Base-by-base conservation (phyloP, 345 rosid genomes). In the Ceriops zippeliana region DNA sequence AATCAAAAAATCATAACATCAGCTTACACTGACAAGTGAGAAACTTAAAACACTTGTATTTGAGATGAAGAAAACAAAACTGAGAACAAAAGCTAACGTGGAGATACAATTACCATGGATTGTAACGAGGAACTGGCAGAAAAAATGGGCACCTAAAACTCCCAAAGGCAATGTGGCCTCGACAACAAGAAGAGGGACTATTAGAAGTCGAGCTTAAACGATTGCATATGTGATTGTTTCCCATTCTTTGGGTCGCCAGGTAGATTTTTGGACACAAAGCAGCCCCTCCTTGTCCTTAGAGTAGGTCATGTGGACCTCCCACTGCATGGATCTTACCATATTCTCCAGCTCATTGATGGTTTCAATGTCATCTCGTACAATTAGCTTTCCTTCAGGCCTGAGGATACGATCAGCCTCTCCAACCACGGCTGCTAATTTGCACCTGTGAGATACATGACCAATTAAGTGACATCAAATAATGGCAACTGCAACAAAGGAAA, bases 331-430 rank as follows among this genome's bases (percentile, higher is more conserved):
- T 65, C 80, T 82, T 27, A 74, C 72, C 87, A 85, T 64, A 38
- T 70, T 71, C 87, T 92, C 98, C 51, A 96, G 73, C 77, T 83
- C 81, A 20, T 38, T 80, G 46, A 90, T 76, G 2, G 86, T 90
- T 79, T 87, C 86, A 0, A 82, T 82, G 19, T 86, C 65, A 76
- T 96, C 99, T 7, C 96, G 71, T 5, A 92, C 89, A 60, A 95
- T 89, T 31, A 95, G 82, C 70, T 82, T 90, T 62, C 99, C 99
- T 75, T 83, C 96, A 0, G 97, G 99, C 72, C 99, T 79, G 65
- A 92, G 83, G 34, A 95, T 81, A 67, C 99, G 69, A 73, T 95
- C 99, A 63, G 81, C 98, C 78, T 95, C 98, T 5, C 86, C 96
- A 69, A 90, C 70, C 56, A 90, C 82, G 21, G 90, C 89, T 10